These are phyloP conservation scores for Phytophthora melonis DNA, from an alignment of 352 stramenopile genomes.

Conservation along the genomic window DNA sequence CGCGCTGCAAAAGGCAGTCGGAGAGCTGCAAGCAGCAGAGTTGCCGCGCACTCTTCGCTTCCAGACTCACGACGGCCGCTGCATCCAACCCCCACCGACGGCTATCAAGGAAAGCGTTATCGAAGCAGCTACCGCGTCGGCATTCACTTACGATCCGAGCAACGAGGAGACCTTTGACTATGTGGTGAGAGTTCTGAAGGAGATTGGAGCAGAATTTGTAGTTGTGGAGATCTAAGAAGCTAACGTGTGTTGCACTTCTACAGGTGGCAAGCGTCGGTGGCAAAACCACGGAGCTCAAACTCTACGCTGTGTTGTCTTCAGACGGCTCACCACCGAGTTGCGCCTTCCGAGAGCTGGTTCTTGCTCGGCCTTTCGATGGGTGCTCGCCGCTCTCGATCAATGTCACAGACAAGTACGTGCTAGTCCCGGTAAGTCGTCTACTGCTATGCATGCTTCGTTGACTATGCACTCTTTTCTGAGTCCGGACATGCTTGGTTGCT, in stretches of 20 bases:
- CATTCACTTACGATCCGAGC: slow-evolving; percentile 22
- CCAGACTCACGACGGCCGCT: slow-evolving; percentile 63
- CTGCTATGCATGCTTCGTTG: background rate
- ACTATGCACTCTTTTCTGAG: background rate
- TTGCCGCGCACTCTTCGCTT: slow-evolving; percentile 69
- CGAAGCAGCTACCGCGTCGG: slow-evolving; percentile 22
- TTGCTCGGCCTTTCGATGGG: slow-evolving; percentile 64
- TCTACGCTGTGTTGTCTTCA: slow-evolving; percentile 68
- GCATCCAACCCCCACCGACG: slow-evolving; percentile 21
- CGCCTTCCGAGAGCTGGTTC: slow-evolving; percentile 54
- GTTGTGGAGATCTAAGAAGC: background rate
- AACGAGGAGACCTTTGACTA: slow-evolving; percentile 52
- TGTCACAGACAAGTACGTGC: slow-evolving; percentile 61
- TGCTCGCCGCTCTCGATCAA: slow-evolving; percentile 58
- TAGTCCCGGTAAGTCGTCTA: slow-evolving; percentile 56
- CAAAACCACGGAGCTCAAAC: slow-evolving; percentile 50
- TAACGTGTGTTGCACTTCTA: slow-evolving; percentile 1
- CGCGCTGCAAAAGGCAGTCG: slow-evolving; percentile 51
- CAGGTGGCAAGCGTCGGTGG: slow-evolving; percentile 60
- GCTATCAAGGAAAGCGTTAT: slow-evolving; percentile 29
- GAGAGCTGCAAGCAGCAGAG: slow-evolving; percentile 45
- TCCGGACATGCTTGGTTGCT: background rate
- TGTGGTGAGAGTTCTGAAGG: slow-evolving; percentile 43
- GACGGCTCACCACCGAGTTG: slow-evolving; percentile 67
- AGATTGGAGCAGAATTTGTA: background rate